Conservation (phyloP, 345 rosid genomes). For the Bretschneidera sinensis region DNA sequence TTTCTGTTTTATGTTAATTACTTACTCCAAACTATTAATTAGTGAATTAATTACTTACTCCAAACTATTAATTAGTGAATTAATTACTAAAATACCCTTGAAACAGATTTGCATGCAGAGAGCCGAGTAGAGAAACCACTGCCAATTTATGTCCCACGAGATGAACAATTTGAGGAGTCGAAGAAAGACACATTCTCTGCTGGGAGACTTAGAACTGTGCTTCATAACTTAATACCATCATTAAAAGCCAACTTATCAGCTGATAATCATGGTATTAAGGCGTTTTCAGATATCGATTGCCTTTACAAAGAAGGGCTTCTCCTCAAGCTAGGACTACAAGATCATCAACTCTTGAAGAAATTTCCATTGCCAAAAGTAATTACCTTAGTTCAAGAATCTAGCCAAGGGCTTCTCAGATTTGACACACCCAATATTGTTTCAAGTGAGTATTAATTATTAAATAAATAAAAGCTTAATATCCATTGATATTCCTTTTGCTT, state of each 20-base stretch:
- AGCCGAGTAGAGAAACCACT: constrained; percentile 87
- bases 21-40: no score
- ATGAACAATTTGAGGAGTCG: constrained; percentile 89
- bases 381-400: constrained; percentile 50
- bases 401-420: constrained; percentile 79
- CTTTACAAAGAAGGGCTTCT: constrained; percentile 91
- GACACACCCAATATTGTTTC: constrained; percentile 81
- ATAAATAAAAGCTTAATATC: no score
- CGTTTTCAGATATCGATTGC: constrained; percentile 70
- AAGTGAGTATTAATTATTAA: no score
- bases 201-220: constrained; percentile 73
- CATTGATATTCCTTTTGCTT: no score
- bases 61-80: no score
- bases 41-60: no score
- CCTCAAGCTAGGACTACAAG: constrained; percentile 74
- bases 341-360: constrained; percentile 65
- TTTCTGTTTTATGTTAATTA: no score
- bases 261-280: constrained; percentile 50
- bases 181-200: constrained; percentile 59
- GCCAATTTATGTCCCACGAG: constrained; percentile 92
- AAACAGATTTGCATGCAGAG: constrained; percentile 64
- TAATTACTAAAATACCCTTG: neutral
- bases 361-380: constrained; percentile 68
- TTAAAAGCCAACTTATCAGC: constrained; percentile 79
- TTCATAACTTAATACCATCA: constrained; percentile 76